A percentile compares a stretch with the other conserved stretches of the same genome.
phyloP scores from a whole-genome alignment of 345 rosid genomes.

The Lepidium sativum region DNA sequence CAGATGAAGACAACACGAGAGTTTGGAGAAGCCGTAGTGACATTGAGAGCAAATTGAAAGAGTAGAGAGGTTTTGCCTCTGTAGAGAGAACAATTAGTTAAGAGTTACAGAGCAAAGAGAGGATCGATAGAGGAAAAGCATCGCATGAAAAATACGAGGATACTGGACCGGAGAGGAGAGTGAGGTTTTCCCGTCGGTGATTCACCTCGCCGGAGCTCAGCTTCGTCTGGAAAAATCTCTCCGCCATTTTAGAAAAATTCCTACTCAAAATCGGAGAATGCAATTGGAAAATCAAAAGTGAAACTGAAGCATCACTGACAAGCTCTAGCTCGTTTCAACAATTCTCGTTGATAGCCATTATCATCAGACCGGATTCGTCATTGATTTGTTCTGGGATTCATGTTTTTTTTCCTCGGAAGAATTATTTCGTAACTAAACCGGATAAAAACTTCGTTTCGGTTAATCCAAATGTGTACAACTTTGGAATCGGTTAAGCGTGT shows the following conservation, averaged over 20 bases:
- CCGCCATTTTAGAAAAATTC: constrained; percentile 24
- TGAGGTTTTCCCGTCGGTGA: constrained; percentile 22
- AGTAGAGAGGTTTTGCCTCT: constrained; percentile 88
- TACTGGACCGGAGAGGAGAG: constrained; percentile 73
- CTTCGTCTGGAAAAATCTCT: constrained; percentile 36
- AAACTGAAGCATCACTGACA: neutral
- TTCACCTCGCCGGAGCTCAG: constrained; percentile 4
- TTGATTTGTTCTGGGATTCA: neutral
- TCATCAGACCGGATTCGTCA: neutral
- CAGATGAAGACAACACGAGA: constrained; percentile 61
- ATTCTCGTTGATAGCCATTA: no score
- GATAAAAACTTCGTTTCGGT: no score
- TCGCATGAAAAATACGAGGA: constrained; percentile 35
- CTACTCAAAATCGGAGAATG: no score
- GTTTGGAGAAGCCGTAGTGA: constrained; percentile 23
- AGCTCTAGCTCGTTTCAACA: neutral
- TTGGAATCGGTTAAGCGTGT: no score
- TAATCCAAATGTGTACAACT: no score
- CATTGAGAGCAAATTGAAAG: constrained; percentile 67
- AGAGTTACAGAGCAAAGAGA: neutral
- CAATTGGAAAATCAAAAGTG: neutral
- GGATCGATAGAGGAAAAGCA: neutral
- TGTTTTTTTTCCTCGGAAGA: neutral
- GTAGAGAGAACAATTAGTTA: constrained; percentile 10
- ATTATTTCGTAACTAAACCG: no score